Evolutionary conservation across 2,329 filamentous ascomycete species (phyloP), one percentile per base, ranked within the genome.

Genomic region (Fusarium clavum): DNA sequence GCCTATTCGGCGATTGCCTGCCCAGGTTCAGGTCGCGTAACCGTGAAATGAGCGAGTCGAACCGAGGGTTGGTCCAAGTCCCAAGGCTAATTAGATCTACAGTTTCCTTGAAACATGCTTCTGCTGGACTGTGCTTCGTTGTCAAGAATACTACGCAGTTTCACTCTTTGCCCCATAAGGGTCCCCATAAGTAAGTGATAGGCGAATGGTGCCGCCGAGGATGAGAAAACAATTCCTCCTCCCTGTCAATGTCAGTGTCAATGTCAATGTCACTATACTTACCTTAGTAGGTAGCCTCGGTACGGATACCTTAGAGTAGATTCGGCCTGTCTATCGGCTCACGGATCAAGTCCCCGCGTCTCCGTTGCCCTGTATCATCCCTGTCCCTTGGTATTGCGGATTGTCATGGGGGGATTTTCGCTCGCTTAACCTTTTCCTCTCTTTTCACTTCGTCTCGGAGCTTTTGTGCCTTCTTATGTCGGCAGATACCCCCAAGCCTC

Each of bases 311-410:
- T 41, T 34, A 24, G 18, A 24, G 41, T 46, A n/a, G 18, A 29
- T 27, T 29, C 25, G 24, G 49, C 38, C 49, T 52, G 49, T 52
- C 47, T 38, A 52, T 52, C 62, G 64, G 64, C 64, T 32, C 40
- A 47, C 62, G 64, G 63, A 62, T 67, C 49, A 61, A 66, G 38
- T 41, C 56, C 54, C 62, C 62, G 64, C 56, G 56, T 47, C 48
- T 61, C 56, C 56, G n/a, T 61, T 61, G 25, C 43, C 43, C 24
- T 65, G 27, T 46, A 60, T 47, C 45, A 65, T 47, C 45, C 38
- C 47, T 44, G 46, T 24, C 47, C 32, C 41, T 45, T 51, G 61
- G 52, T 51, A 40, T 58, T 47, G 27, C 41, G 38, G 55, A 58
- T 34, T 64, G 24, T n/a, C 34, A 48, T 51, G 53, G 40, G 53